Evolutionary conservation across 140 eudicot genomes (phyloP), one percentile per base, ranked within the genome.

Genomic region (Ambrosia hybrid): DNA sequence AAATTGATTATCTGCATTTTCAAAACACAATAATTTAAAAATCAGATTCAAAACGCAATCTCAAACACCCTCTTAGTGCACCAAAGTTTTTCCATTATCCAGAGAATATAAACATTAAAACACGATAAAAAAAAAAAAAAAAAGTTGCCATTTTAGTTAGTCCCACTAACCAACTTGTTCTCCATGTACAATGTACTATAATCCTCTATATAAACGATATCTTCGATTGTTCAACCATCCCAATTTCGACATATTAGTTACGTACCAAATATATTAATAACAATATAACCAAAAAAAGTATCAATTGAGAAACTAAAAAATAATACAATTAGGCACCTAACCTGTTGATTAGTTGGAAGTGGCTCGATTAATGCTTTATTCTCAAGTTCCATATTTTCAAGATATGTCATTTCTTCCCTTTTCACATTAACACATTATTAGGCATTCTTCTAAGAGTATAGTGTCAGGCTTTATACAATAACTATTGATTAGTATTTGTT

Each of bases 281-380:
- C 57, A 65, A 2, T 56, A 52, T 13, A 14, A 14, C 14, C 11
- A 39, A 3, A 46, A 41, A 5, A 41, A 1, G 70, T 14, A 16
- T 21, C 5, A 21, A 55, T 30, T 5, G 11, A 61, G 38, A 64
- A 41, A 43, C 5, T 51, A 43, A 2, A 41, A 1, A 52, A n/a
- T 55, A 36, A 77, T 2, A 58, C 48, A 21, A 41, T 48, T 49
- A 68, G 6, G 38, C 45, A 61, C 43, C 75, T 6, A 51, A 89
- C 98, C 85, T 87, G 96, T 82, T 92, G 98, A 90, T 90, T 89
- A 63, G 95, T 92, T 65, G 98, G 98, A 80, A 92, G 98, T 67
- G 98, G 98, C 67, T 92, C 93, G 3, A 96, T 92, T 57, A 92
- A 81, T 66, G 95, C 96, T 79, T 90, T 87, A 37, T 95, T 92